These are phyloP conservation scores for Mycena sanguinolenta DNA, from an alignment of 768 basidiomycete species.

Conservation along the genomic window DNA sequence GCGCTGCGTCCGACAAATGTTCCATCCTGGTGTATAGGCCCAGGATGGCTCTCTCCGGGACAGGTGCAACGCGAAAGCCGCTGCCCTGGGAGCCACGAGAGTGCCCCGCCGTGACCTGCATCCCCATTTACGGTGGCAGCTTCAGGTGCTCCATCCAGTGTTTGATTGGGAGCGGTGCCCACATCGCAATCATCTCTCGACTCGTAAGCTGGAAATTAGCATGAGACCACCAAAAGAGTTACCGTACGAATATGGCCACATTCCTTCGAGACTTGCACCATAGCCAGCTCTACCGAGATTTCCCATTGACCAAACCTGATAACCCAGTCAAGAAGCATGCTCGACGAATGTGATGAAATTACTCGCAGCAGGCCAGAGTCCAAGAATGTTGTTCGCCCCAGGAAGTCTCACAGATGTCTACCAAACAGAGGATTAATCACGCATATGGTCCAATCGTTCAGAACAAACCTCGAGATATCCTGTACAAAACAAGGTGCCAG, in stretches of 20 bases:
- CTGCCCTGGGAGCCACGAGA: constrained; percentile 92
- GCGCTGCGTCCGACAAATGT: constrained; percentile 85
- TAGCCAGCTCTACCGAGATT: constrained; percentile 93
- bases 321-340: not conserved
- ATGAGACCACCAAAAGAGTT: not conserved
- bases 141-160: constrained; percentile 68
- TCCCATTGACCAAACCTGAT: constrained; percentile 78
- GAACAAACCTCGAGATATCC: constrained; percentile 66
- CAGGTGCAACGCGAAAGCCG: constrained; percentile 92
- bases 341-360: not conserved
- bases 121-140: constrained; percentile 76
- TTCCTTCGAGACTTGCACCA: constrained; percentile 88
- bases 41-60: constrained; percentile 88
- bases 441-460: not conserved
- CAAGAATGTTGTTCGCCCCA: constrained; percentile 71
- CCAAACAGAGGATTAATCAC: not conserved
- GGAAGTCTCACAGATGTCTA: constrained; percentile 68
- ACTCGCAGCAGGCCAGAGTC: constrained; percentile 78
- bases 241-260: constrained; percentile 51
- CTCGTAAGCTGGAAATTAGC: constrained; percentile 71
- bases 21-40: constrained; percentile 80
- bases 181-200: constrained; percentile 89
- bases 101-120: constrained; percentile 57
- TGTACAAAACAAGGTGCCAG: not conserved
- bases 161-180: constrained; percentile 91